Evolutionary conservation across 805 yeast genomes (phyloP).

Genomic region (Starmerella lactis-condensi): DNA sequence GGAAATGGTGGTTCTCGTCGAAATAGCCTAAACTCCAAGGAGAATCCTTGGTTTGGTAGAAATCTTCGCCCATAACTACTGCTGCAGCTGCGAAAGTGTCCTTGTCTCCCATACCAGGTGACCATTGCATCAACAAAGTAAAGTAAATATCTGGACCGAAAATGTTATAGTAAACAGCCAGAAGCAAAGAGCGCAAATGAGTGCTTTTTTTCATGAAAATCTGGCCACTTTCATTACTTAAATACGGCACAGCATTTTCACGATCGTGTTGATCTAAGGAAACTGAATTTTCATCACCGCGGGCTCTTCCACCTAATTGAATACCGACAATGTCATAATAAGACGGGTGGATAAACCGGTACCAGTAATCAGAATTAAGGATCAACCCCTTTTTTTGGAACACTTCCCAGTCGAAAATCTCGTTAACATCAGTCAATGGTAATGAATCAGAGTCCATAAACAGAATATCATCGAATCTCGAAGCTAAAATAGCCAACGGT

Average conservation of each 20-base stretch:
- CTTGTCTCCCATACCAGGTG: constrained; percentile 67
- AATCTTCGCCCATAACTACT: constrained; percentile 38
- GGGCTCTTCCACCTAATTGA: constrained; percentile 26
- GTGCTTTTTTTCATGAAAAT: constrained; percentile 37
- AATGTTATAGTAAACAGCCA: constrained; percentile 47
- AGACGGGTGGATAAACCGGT: constrained; percentile 58
- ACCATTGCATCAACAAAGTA: constrained; percentile 41
- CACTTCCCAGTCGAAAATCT: constrained; percentile 38
- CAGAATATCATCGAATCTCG: constrained; percentile 54
- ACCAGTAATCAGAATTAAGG: constrained; percentile 81
- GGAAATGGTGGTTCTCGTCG: constrained; percentile 5
- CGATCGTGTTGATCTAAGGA: constrained; percentile 36
- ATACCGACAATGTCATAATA: constrained; percentile 53
- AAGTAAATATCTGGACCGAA: constrained; percentile 45
- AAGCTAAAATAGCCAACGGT: constrained; percentile 48
- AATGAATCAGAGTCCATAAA: constrained; percentile 61
- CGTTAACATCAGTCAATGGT: constrained; percentile 48
- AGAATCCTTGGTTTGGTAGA: constrained; percentile 31
- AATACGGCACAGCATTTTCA: constrained; percentile 48
- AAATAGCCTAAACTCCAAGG: constrained; percentile 25
- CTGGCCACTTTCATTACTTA: constrained; percentile 56
- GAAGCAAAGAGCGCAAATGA: constrained; percentile 38
- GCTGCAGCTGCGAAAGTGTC: constrained; percentile 63
- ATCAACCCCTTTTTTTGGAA: constrained; percentile 34
- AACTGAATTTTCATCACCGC: constrained; percentile 18